phyloP scores from a whole-genome alignment of 495 filamentous ascomycete genomes.

The Astrothelium macrocarpum region DNA sequence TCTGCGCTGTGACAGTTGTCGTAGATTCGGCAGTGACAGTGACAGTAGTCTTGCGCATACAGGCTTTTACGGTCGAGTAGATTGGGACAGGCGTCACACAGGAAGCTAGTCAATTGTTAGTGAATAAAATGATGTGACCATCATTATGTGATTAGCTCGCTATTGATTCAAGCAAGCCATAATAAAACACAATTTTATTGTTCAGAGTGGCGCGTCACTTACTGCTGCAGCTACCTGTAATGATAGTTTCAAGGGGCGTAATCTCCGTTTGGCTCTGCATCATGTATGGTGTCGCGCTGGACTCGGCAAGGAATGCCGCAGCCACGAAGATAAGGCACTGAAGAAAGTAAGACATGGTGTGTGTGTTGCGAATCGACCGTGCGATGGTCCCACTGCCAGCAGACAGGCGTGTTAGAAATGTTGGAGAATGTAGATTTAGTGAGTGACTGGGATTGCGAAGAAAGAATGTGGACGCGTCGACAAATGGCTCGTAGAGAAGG shows the following conservation, averaged over 20 bases:
- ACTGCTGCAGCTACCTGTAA: not conserved
- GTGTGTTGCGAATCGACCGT: not conserved
- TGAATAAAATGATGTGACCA: not conserved
- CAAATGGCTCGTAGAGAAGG: too few relatives aligned
- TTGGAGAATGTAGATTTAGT: too few relatives aligned
- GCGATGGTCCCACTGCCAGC: too few relatives aligned
- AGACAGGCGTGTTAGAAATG: too few relatives aligned
- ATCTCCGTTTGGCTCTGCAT: not conserved
- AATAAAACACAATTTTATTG: not conserved
- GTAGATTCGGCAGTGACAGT: not conserved
- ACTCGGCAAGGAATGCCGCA: not conserved
- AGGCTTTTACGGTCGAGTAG: not conserved
- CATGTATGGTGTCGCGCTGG: not conserved
- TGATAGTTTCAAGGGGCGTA: not conserved
- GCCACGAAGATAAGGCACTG: not conserved
- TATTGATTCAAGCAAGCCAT: not conserved
- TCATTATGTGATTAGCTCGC: not conserved
- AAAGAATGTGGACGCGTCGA: not conserved
- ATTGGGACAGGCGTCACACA: not conserved
- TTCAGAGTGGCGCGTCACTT: not conserved
- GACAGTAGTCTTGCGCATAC: not conserved
- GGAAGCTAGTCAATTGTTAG: not conserved
- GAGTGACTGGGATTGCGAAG: not conserved
- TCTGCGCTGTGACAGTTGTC: not conserved
- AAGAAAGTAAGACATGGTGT: not conserved